phyloP scores from a whole-genome alignment of 192 early-diverging fungal species.

The Coemansia sp. region DNA sequence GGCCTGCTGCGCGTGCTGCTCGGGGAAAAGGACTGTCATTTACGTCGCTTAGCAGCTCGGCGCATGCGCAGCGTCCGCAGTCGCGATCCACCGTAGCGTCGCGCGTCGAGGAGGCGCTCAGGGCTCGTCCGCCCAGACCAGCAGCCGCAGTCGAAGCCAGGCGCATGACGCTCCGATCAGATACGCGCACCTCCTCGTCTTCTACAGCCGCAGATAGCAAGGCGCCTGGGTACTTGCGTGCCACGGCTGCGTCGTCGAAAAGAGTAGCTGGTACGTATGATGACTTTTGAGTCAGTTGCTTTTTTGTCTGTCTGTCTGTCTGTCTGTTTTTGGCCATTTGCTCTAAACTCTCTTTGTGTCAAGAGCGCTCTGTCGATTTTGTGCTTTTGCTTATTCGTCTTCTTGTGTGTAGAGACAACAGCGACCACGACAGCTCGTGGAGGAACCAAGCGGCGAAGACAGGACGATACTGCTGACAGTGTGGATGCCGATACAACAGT shows the following conservation, averaged over 20 bases:
- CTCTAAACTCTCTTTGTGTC: too few species aligned
- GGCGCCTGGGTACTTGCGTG: slow-evolving; percentile 42
- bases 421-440: slow-evolving; percentile 11
- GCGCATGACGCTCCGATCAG: slow-evolving; percentile 48
- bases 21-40: slow-evolving; percentile 39
- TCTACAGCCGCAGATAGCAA: background rate
- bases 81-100: slow-evolving; percentile 35
- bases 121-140: slow-evolving; percentile 24
- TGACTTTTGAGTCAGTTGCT: too few species aligned
- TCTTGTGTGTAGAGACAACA: slow-evolving; percentile 11
- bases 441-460: slow-evolving; percentile 49
- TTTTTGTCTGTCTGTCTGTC: too few species aligned
- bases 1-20: background rate
- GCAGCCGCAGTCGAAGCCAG: slow-evolving; percentile 2
- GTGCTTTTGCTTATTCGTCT: too few species aligned
- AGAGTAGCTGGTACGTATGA: slow-evolving; percentile 22
- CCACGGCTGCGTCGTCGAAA: slow-evolving; percentile 46
- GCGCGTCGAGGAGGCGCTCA: slow-evolving; percentile 51
- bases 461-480: background rate
- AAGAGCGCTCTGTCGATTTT: too few species aligned
- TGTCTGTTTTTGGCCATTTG: too few species aligned
- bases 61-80: slow-evolving; percentile 29
- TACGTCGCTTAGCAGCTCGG: slow-evolving; percentile 29
- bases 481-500: slow-evolving; percentile 3
- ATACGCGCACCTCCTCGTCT: slow-evolving; percentile 1